Percentiles rank a stretch among this genome's conserved stretches.
phyloP scores from a whole-genome alignment of 2,329 filamentous ascomycete genomes.

The Monosporascus sp. region DNA sequence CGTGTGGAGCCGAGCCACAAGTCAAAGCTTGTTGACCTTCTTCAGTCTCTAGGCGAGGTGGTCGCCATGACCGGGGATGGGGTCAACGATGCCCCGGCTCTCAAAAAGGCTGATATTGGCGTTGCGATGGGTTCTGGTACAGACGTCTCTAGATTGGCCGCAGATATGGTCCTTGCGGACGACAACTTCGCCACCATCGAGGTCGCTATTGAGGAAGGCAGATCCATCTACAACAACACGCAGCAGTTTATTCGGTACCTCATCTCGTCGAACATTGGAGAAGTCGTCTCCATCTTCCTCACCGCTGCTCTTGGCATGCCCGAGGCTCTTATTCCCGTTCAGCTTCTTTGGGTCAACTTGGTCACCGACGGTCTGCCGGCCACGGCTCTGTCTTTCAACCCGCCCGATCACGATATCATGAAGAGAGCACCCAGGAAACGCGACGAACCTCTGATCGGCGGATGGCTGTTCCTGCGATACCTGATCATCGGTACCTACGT shows the following conservation, averaged over 20 bases:
- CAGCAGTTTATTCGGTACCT: slow-evolving; percentile 99
- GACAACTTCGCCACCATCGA: slow-evolving; percentile 99
- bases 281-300: slow-evolving; percentile 97
- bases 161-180: slow-evolving; percentile 97
- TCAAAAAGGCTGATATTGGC: slow-evolving; percentile 98
- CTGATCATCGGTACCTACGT: slow-evolving; percentile 95
- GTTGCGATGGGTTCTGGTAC: slow-evolving; percentile 98
- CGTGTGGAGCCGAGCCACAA: slow-evolving; percentile 95
- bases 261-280: slow-evolving; percentile 98
- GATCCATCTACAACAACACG: slow-evolving; percentile 99
- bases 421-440: slow-evolving; percentile 84
- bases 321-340: slow-evolving; percentile 92
- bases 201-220: slow-evolving; percentile 90
- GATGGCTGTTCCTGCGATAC: slow-evolving; percentile 97
- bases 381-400: slow-evolving; percentile 95
- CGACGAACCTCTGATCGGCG: slow-evolving; percentile 85
- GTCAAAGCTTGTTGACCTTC: slow-evolving; percentile 93
- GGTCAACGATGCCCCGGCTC: slow-evolving; percentile 93
- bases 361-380: slow-evolving; percentile 96
- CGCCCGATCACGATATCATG: slow-evolving; percentile 98
- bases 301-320: slow-evolving; percentile 96
- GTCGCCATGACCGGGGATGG: slow-evolving; percentile 99
- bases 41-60: slow-evolving; percentile 88
- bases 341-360: slow-evolving; percentile 97
- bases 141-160: slow-evolving; percentile 91